These are phyloP conservation scores for Cryomyces minteri DNA, from an alignment of 495 filamentous ascomycete species.

Conservation along the genomic window DNA sequence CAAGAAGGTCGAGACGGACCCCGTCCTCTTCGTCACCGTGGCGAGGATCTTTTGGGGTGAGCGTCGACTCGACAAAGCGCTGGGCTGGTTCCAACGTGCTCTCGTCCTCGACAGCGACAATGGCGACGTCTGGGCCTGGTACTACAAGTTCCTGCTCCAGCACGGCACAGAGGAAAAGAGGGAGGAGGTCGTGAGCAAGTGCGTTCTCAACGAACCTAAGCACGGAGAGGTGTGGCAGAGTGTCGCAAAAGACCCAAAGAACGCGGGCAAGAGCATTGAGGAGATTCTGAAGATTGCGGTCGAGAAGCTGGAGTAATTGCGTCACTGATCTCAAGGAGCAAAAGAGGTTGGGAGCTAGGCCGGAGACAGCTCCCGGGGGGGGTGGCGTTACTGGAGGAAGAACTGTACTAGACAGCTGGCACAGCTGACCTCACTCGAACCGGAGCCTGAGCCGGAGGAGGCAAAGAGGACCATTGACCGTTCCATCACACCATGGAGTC, in stretches of 20 bases:
- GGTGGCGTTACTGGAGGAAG: too few relatives aligned
- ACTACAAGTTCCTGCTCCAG: slow-evolving; percentile 77
- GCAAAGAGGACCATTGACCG: too few relatives aligned
- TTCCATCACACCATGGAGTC: too few relatives aligned
- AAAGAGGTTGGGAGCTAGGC: not conserved
- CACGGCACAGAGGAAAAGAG: slow-evolving; percentile 90
- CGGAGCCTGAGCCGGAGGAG: too few relatives aligned
- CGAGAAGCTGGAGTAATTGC: slow-evolving; percentile 28
- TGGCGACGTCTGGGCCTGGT: slow-evolving; percentile 97
- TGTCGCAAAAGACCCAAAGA: slow-evolving; percentile 69
- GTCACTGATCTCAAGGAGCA: not conserved
- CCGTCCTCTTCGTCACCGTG: slow-evolving; percentile 60
- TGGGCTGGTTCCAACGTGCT: slow-evolving; percentile 94
- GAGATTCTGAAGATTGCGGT: slow-evolving; percentile 70
- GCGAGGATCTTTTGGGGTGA: slow-evolving; percentile 64
- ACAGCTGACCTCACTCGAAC: too few relatives aligned
- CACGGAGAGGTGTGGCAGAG: slow-evolving; percentile 88
- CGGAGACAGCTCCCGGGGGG: too few relatives aligned
- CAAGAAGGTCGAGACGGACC: slow-evolving; percentile 88
- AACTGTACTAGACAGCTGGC: too few relatives aligned
- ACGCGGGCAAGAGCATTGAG: slow-evolving; percentile 50
- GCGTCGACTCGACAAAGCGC: slow-evolving; percentile 72
- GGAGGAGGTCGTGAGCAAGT: slow-evolving; percentile 58
- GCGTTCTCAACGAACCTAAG: slow-evolving; percentile 57
- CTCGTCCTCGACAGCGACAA: slow-evolving; percentile 66